Evolutionary conservation across 352 stramenopile species (phyloP), one percentile per base, ranked within the genome.

Genomic region (Globisporangium acanthophoron): DNA sequence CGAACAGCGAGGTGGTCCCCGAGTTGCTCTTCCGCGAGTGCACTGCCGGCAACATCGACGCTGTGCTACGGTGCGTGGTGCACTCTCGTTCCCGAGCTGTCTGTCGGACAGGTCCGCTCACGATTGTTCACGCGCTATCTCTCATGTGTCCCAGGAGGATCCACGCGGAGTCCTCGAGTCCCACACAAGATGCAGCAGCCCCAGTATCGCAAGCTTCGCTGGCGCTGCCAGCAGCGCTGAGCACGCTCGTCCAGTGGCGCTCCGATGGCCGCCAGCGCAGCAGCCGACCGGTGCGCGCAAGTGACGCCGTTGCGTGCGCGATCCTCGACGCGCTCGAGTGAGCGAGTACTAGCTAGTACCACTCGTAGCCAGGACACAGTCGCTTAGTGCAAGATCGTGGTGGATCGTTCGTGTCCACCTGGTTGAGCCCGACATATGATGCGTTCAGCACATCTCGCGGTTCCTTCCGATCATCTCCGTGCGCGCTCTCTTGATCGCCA

Each of bases 11-110:
- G 12, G 39, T 86, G n/a, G 56, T 92, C 27, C 80, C 82, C 11
- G 80, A 92, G 59, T 47, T 90, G 15, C 64, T 92, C 13, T 92
- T 92, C 39, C 62, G 62, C 27, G 57, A 86, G 29, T 90, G 78
- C 49, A 87, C 68, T 0, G 49, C 67, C 1, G 24, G 43, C 3
- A 84, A 73, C 20, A 77, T 90, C 54, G 58, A 67, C 66, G 13
- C 64, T 53, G 5, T 46, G 80, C 8, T 80, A 31, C 54, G 59
- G 55, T 56, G 18, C 29, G 47, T 62, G 8, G 7, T 3, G 7
- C 9, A 13, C 11, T 2, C 6, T 45, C 40, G 15, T 3, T 45
- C 40, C 15, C 15, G 16, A 45, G 12, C 40, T n/a, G 5, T n/a
- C n/a, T n/a, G n/a, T n/a, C n/a, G n/a, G n/a, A n/a, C n/a, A n/a